Conservation (phyloP, 164 flowering plant genomes). For the Vitis rupestris region DNA sequence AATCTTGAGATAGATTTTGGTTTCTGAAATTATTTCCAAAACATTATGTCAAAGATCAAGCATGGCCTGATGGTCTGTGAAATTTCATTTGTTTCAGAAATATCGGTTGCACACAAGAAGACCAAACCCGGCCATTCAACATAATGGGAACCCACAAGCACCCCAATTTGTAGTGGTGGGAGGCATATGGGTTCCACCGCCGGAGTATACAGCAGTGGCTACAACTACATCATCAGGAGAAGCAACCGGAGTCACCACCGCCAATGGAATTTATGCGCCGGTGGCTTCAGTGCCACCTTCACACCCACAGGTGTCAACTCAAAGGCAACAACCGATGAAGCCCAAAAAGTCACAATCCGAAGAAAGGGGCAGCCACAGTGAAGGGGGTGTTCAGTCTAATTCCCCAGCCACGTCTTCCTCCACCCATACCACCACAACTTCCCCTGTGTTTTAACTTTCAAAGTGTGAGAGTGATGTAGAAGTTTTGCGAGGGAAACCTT, state of each 20-base stretch:
- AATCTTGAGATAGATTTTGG: neutral
- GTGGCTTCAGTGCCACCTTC: constrained; percentile 34
- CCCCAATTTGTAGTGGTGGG: constrained; percentile 77
- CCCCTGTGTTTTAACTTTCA: constrained; percentile 20
- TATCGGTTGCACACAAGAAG: constrained; percentile 74
- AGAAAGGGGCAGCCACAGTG: constrained; percentile 32
- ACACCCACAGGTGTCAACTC: constrained; percentile 5
- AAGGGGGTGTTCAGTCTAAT: constrained; percentile 23
- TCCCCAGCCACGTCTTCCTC: constrained; percentile 61
- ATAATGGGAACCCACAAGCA: constrained; percentile 41
- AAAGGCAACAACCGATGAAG: constrained; percentile 17
- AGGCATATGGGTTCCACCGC: constrained; percentile 75
- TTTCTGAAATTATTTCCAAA: neutral
- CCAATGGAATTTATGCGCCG: constrained; percentile 49
- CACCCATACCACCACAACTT: constrained; percentile 44
- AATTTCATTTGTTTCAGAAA: constrained; percentile 43
- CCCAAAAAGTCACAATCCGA: constrained; percentile 25
- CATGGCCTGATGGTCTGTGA: neutral
- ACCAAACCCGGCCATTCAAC: constrained; percentile 42
- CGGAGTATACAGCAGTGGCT: constrained; percentile 37
- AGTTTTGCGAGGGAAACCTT: constrained; percentile 18
- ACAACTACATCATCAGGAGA: constrained; percentile 31
- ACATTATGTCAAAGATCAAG: neutral
- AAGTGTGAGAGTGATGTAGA: constrained; percentile 5
- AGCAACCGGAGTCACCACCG: constrained; percentile 10